Evolutionary conservation across 31 red algal genomes (phyloP).

Genomic region (Odonthalia washingtoniensis): DNA sequence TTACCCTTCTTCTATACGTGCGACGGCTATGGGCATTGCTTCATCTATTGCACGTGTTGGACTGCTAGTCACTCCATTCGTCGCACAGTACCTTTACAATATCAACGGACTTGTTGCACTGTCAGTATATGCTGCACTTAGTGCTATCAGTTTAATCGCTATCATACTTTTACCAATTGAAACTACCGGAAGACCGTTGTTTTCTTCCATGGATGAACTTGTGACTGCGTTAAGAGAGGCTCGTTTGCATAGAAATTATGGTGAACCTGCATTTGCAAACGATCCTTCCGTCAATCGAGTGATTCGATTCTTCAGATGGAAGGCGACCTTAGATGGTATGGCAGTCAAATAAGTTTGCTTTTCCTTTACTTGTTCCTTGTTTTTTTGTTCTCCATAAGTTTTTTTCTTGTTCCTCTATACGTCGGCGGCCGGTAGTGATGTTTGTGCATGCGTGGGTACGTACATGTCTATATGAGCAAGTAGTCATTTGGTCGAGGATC

Average conservation of each 20-base stretch:
- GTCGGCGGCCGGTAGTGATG: too few species aligned
- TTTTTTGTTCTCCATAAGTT: too few species aligned
- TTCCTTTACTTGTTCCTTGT: too few species aligned
- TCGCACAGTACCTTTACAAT: conserved; percentile 61
- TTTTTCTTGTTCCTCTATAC: too few species aligned
- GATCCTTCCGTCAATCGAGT: conserved; percentile 31
- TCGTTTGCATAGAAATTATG: not conserved
- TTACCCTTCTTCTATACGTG: conserved; percentile 50
- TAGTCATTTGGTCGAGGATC: too few species aligned
- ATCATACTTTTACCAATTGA: conserved; percentile 58
- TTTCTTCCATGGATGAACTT: conserved; percentile 58
- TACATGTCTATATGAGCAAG: too few species aligned
- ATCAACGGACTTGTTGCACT: conserved; percentile 21
- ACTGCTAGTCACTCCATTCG: conserved; percentile 53
- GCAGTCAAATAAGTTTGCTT: conserved; percentile 3
- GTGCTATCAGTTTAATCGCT: conserved; percentile 34
- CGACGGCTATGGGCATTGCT: conserved; percentile 56
- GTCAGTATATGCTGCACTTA: conserved; percentile 45
- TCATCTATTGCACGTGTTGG: conserved; percentile 60
- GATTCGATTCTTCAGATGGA: conserved; percentile 49
- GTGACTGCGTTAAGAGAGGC: conserved; percentile 7
- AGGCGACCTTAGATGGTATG: conserved; percentile 36
- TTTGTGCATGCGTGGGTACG: too few species aligned
- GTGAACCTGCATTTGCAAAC: conserved; percentile 29
- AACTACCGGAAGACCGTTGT: conserved; percentile 49